These are phyloP conservation scores for Symbiodinium pilosum DNA, from an alignment of 73 alveolate genomes.

Conservation along the genomic window DNA sequence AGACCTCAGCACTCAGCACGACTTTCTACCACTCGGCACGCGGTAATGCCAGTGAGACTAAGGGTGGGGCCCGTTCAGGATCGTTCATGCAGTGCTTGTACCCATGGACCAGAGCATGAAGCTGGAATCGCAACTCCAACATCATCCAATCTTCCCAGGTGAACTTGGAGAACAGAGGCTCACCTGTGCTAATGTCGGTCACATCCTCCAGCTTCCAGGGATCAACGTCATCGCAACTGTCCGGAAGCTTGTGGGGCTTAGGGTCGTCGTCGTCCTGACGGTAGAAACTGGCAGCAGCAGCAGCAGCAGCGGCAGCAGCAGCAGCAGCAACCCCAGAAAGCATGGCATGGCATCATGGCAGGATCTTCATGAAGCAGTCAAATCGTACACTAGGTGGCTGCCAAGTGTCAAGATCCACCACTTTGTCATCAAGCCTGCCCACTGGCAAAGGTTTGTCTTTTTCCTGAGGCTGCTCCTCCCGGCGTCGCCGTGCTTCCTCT, in stretches of 20 bases:
- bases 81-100: slow-evolving; percentile 82
- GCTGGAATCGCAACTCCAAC: slow-evolving; percentile 62
- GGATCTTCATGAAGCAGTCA: background rate
- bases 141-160: slow-evolving; percentile 73
- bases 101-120: slow-evolving; percentile 62
- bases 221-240: slow-evolving; percentile 34
- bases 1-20: no score
- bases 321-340: no score
- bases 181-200: slow-evolving; percentile 60
- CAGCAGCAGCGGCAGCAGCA: no score
- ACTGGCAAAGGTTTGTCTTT: background rate
- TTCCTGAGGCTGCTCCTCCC: slow-evolving; percentile 19
- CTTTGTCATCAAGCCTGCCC: background rate
- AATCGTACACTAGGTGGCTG: background rate
- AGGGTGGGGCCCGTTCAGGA: slow-evolving; percentile 27
- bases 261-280: background rate
- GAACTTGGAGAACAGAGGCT: slow-evolving; percentile 80
- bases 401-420: background rate
- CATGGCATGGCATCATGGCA: no score
- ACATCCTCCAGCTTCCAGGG: slow-evolving; percentile 35
- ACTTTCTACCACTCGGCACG: no score
- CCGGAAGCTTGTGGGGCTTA: background rate
- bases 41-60: no score
- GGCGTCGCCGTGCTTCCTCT: background rate
- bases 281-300: background rate